These are phyloP conservation scores for Rhamnella rubrinervis DNA, from an alignment of 331 rosid species.

Conservation along the genomic window DNA sequence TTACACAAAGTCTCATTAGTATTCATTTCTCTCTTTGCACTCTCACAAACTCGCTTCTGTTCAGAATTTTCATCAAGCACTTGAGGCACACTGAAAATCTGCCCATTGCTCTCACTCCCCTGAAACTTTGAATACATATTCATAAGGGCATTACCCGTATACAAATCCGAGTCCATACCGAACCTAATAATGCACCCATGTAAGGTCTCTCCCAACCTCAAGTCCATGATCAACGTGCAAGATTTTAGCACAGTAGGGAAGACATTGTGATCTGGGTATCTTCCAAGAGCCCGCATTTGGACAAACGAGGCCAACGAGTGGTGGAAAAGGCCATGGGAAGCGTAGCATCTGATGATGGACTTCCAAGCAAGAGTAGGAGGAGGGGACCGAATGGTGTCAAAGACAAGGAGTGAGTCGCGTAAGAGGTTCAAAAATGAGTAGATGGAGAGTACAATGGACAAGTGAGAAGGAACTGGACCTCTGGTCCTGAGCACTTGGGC, in stretches of 20 bases:
- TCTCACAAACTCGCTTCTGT: not conserved
- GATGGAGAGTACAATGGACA: constrained; percentile 34
- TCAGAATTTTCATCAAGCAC: constrained; percentile 39
- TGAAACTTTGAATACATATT: constrained; percentile 40
- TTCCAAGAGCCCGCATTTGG: constrained; percentile 31
- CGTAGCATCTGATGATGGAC: constrained; percentile 42
- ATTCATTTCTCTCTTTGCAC: constrained; percentile 1
- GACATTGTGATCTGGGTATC: constrained; percentile 42
- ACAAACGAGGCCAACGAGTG: constrained; percentile 31
- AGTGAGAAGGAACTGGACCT: constrained; percentile 18
- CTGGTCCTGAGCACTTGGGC: constrained; percentile 47
- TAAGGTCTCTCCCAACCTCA: constrained; percentile 38
- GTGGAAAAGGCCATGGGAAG: constrained; percentile 34
- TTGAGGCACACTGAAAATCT: not conserved
- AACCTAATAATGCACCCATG: constrained; percentile 34
- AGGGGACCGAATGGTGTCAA: constrained; percentile 35
- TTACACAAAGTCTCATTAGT: not conserved
- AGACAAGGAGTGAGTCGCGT: constrained; percentile 32
- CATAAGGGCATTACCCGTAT: constrained; percentile 50
- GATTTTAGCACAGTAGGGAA: constrained; percentile 51
- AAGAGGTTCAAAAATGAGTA: constrained; percentile 45
- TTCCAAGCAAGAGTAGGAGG: constrained; percentile 46
- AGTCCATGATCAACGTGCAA: constrained; percentile 32
- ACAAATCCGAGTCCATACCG: constrained; percentile 41
- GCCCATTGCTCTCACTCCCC: constrained; percentile 4